phyloP scores from a whole-genome alignment of 768 basidiomycete genomes.

The Clavaria fumosa region DNA sequence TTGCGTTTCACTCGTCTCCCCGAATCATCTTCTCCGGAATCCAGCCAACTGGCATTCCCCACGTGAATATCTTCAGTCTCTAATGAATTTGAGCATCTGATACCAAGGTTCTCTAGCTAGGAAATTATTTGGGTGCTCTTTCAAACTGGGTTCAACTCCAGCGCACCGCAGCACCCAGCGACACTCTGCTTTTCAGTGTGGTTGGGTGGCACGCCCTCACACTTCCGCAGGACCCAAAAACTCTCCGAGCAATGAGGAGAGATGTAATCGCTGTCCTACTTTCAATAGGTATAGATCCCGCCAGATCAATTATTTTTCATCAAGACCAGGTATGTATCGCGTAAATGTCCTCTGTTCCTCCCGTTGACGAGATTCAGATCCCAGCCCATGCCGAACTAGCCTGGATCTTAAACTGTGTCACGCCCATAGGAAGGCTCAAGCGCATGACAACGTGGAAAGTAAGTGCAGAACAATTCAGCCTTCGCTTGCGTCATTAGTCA shows the following conservation, averaged over 20 bases:
- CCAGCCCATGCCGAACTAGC: constrained; percentile 72
- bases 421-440: constrained; percentile 66
- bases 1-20: too few species aligned
- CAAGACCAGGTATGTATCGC: constrained; percentile 74
- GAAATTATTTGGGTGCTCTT: constrained; percentile 86
- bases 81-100: too few species aligned
- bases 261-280: constrained; percentile 75
- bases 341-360: not conserved
- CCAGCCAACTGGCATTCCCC: constrained; percentile 84
- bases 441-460: constrained; percentile 99
- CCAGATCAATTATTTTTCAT: constrained; percentile 60
- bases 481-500: not conserved
- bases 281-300: constrained; percentile 73
- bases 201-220: constrained; percentile 94
- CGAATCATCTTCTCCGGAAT: constrained; percentile 77
- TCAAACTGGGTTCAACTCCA: constrained; percentile 82
- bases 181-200: constrained; percentile 67
- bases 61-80: constrained; percentile 58
- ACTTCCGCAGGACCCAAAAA: constrained; percentile 66
- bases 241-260: constrained; percentile 42
- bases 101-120: too few species aligned
- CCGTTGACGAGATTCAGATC: constrained; percentile 35
- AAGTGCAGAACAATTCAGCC: constrained; percentile 7
- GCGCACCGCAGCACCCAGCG: constrained; percentile 35
- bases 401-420: constrained; percentile 80